A percentile compares a stretch with the other conserved stretches of the same genome.
These are phyloP conservation scores for Salvia hispanica DNA, from an alignment of 257 asterid genomes.

Conservation along the genomic window DNA sequence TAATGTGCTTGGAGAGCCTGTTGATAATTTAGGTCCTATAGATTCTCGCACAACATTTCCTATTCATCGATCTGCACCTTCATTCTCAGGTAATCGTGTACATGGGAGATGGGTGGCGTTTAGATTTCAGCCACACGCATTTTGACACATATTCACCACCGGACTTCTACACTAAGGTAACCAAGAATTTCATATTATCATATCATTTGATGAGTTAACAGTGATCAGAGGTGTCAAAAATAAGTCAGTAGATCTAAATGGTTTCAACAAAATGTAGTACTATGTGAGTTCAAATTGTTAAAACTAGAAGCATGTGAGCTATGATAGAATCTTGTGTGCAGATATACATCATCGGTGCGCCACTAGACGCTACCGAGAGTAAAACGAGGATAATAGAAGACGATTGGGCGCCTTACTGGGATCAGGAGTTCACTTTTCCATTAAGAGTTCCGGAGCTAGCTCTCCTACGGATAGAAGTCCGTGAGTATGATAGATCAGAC, in stretches of 20 bases:
- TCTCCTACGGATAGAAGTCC: constrained; percentile 74
- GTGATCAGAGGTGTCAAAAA: too few relatives aligned
- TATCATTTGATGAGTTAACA: too few relatives aligned
- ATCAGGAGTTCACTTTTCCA: constrained; percentile 77
- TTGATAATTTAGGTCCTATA: too few relatives aligned
- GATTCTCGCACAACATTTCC: too few relatives aligned
- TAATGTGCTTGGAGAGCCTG: too few relatives aligned
- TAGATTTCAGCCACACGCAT: constrained; percentile 87
- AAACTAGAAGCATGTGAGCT: too few relatives aligned
- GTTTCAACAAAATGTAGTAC: background rate
- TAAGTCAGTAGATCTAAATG: too few relatives aligned
- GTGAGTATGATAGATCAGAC: constrained; percentile 82
- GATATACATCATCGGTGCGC: constrained; percentile 71
- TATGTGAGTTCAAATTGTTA: too few relatives aligned
- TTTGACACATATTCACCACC: constrained; percentile 90
- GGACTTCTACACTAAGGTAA: constrained; percentile 74
- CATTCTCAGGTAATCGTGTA: constrained; percentile 59
- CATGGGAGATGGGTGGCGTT: constrained; percentile 87
- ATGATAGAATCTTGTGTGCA: constrained; percentile 27
- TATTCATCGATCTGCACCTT: too few relatives aligned
- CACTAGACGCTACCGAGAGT: constrained; percentile 66
- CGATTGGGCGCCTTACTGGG: constrained; percentile 95
- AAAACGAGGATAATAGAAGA: constrained; percentile 84
- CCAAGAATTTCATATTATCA: background rate
- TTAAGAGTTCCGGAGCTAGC: constrained; percentile 89